Evolutionary conservation across 306 rosid genomes (phyloP).

Genomic region (Calophaca sinica): DNA sequence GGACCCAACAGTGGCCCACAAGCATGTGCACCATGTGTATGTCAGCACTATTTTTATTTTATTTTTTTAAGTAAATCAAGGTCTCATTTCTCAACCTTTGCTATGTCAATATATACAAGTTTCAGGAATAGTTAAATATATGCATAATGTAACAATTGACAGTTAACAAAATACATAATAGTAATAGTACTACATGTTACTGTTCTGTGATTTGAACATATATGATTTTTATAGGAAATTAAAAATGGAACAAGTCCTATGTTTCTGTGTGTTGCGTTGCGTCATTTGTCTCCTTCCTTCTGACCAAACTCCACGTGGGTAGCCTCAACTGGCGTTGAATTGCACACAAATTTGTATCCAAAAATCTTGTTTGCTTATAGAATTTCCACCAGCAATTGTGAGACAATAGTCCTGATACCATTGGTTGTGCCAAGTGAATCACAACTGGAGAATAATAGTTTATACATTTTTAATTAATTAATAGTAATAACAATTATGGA

Average conservation of each 20-base stretch:
- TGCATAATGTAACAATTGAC: not conserved
- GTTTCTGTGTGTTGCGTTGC: constrained; percentile 43
- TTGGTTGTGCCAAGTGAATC: constrained; percentile 42
- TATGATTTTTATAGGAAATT: constrained; percentile 35
- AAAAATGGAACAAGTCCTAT: constrained; percentile 9
- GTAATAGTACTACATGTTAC: constrained; percentile 28
- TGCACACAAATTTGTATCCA: constrained; percentile 31
- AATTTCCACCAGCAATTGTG: constrained; percentile 35
- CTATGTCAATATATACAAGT: not conserved
- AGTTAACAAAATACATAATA: not conserved
- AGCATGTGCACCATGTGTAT: constrained; percentile 53
- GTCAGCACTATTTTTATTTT: constrained; percentile 36
- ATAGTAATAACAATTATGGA: constrained; percentile 19
- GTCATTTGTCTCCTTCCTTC: constrained; percentile 49
- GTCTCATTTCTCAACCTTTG: constrained; percentile 29
- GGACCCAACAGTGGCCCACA: constrained; percentile 46
- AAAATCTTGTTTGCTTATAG: not conserved
- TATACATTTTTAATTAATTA: not conserved
- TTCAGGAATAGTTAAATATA: constrained; percentile 13
- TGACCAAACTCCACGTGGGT: constrained; percentile 56
- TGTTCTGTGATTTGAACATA: not conserved
- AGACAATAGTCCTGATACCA: constrained; percentile 45
- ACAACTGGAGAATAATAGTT: constrained; percentile 21
- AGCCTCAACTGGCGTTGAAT: constrained; percentile 23
- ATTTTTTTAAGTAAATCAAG: constrained; percentile 9